Conservation (phyloP, 805 yeast genomes). For the Wilhelminamyces savonicus region DNA sequence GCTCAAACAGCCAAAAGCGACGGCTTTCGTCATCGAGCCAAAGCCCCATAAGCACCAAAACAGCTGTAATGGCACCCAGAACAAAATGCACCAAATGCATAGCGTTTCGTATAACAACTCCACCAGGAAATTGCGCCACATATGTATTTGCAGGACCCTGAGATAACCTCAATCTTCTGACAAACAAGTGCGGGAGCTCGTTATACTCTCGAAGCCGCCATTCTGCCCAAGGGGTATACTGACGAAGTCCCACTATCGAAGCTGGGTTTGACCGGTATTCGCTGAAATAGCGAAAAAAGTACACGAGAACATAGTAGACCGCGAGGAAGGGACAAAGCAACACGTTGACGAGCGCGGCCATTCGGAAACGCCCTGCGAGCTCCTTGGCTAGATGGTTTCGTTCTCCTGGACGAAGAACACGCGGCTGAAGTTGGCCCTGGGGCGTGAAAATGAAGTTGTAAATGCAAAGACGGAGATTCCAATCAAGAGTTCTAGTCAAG, state of each 20-base stretch:
- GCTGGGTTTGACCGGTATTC: constrained; percentile 89
- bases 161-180: constrained; percentile 70
- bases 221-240: constrained; percentile 89
- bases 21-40: constrained; percentile 76
- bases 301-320: constrained; percentile 71
- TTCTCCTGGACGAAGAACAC: constrained; percentile 64
- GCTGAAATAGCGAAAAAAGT: constrained; percentile 86
- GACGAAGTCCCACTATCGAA: constrained; percentile 60
- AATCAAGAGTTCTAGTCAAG: constrained; percentile 83
- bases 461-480: constrained; percentile 88
- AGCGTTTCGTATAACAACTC: constrained; percentile 33
- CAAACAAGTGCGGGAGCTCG: constrained; percentile 85
- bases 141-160: constrained; percentile 76
- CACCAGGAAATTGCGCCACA: constrained; percentile 88
- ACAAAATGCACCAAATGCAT: constrained; percentile 49
- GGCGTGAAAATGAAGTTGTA: constrained; percentile 80
- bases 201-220: constrained; percentile 95
- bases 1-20: constrained; percentile 81
- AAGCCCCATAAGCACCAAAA: constrained; percentile 57
- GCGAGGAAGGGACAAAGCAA: constrained; percentile 82
- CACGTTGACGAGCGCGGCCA: constrained; percentile 83
- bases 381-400: constrained; percentile 63
- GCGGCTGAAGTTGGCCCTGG: constrained; percentile 72
- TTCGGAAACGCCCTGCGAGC: constrained; percentile 68
- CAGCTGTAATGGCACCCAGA: constrained; percentile 85